These are phyloP conservation scores for Backusella tarrabulga DNA, from an alignment of 192 early-diverging fungal species.

Conservation along the genomic window DNA sequence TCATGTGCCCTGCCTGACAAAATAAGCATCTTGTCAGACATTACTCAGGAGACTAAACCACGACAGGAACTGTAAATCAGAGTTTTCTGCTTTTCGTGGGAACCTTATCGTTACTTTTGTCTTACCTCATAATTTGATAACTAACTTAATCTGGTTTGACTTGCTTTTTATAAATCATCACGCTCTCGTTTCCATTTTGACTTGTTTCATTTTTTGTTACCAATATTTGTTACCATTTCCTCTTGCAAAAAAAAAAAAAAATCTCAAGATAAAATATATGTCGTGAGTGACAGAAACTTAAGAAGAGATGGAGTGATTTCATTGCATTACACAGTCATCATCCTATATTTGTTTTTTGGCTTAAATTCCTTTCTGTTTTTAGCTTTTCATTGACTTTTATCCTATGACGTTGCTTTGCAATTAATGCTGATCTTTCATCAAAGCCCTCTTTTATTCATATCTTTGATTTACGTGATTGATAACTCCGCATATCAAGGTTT, in stretches of 20 bases:
- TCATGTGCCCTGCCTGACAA: not conserved
- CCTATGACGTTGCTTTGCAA: not conserved
- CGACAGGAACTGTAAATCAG: not conserved
- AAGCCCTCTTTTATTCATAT: not conserved
- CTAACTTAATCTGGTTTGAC: conserved; percentile 4
- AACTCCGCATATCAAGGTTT: not conserved
- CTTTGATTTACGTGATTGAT: not conserved
- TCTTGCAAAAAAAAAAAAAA: not conserved
- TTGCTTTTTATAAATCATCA: not conserved
- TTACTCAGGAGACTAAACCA: not conserved
- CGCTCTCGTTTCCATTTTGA: not conserved
- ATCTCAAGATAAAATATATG: not conserved
- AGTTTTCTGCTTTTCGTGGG: not conserved
- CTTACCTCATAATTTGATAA: not conserved
- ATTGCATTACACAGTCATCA: not conserved
- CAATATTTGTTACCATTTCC: not conserved
- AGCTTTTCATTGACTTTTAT: not conserved
- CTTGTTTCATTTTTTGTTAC: conserved; percentile 4
- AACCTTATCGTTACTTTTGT: not conserved
- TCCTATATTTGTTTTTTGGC: no score
- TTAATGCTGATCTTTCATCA: not conserved
- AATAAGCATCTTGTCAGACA: not conserved
- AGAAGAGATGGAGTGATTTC: not conserved
- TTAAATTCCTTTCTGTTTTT: not conserved
- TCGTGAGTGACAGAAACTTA: not conserved